Percentiles rank a stretch among this genome's conserved stretches.
Evolutionary conservation across 2,329 filamentous ascomycete genomes (phyloP).

Genomic region (Beauveria sp.): DNA sequence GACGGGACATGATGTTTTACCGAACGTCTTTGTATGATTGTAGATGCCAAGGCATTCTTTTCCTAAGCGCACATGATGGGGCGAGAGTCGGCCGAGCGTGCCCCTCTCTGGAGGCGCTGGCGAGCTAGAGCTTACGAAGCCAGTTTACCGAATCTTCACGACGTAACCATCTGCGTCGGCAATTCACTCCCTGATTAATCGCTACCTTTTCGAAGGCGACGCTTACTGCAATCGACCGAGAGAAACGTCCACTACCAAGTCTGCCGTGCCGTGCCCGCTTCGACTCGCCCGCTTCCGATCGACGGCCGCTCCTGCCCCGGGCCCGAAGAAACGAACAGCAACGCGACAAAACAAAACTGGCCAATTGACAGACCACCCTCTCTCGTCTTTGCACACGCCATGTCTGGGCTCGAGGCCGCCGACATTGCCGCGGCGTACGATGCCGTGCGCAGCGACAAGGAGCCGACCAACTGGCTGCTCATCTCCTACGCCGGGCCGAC

Average conservation of each 20-base stretch:
- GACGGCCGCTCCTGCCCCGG: neutral
- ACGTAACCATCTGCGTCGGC: neutral
- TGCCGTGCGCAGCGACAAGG: slow-evolving; percentile 59
- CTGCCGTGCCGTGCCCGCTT: neutral
- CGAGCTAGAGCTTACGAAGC: slow-evolving; percentile 2
- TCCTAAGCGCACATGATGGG: neutral
- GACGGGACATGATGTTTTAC: neutral
- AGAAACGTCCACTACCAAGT: neutral
- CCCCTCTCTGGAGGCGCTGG: slow-evolving; percentile 1
- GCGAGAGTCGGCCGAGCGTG: neutral
- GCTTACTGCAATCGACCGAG: neutral
- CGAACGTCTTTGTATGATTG: no score
- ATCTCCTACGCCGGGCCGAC: slow-evolving; percentile 50
- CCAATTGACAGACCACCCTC: no score
- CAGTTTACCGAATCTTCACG: slow-evolving; percentile 8
- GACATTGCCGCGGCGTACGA: slow-evolving; percentile 59
- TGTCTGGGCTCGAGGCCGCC: slow-evolving; percentile 50
- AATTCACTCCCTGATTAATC: neutral
- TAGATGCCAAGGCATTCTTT: neutral
- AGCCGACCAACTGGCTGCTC: slow-evolving; percentile 58
- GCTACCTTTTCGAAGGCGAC: neutral
- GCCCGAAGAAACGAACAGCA: neutral
- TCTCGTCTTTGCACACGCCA: slow-evolving; percentile 19
- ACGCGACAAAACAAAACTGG: neutral
- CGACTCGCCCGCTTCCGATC: neutral